Evolutionary conservation across 108 stramenopile species (phyloP), one percentile per base, ranked within the genome.

Genomic region (Pseudonitzschia multistriata): DNA sequence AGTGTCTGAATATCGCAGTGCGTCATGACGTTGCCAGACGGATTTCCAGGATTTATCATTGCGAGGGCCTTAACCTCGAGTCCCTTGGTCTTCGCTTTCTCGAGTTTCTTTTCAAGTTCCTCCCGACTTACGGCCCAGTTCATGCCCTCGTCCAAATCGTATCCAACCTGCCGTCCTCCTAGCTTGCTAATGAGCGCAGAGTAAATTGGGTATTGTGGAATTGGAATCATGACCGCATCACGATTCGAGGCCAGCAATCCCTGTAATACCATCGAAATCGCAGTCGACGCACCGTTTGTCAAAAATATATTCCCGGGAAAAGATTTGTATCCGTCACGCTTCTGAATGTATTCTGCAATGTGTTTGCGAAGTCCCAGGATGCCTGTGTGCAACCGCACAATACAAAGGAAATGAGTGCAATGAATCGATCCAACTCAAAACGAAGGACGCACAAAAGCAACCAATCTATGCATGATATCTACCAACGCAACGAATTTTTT

Each of bases 131-230:
- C 82, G 29, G 88, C 83, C 97, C 97, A 98, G 56, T 83, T 85
- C 8, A 67, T 57, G 6, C 72, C 79, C 71, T 98, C 96, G 56
- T 90, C 88, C 15, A 98, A 74, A 53, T 85, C 86, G 75, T 98
- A 98, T 6, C 92, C 92, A 31, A 93, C 91, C 64, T 95, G 88
- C 10, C 78, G 62, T 6, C 93, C 97, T 24, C 89, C 91, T 7
- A 74, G 25, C 33, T 74, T 92, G 60, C 31, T 94, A 65, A 36
- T 91, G 78, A 57, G 87, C 80, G 50, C 88, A 71, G 93, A 93
- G 74, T 98, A 98, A 45, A 98, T 92, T 1, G 97, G 97, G 76
- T 98, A 98, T 73, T 98, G 97, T 8, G 97, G 97, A 62, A 97
- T 96, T 1, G 97, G 97, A 28, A 94, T 91, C 82, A 98, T 86